These are phyloP conservation scores for Yamadazyma triangularis DNA, from an alignment of 1,139 yeast genomes.

Conservation along the genomic window DNA sequence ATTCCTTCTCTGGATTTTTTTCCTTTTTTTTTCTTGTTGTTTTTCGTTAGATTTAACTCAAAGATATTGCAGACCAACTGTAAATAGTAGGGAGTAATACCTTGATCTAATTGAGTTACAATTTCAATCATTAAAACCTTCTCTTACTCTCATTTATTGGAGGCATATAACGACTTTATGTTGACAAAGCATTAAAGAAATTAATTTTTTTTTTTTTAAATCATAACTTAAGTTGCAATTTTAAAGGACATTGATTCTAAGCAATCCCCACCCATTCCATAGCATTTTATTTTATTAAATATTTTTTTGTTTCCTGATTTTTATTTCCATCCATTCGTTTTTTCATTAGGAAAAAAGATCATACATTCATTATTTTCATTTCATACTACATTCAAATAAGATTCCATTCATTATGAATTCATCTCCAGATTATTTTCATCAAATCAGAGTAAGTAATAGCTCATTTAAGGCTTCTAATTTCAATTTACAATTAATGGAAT, in stretches of 20 bases:
- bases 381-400: not conserved
- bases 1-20: too few species aligned
- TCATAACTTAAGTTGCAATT: too few species aligned
- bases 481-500: conserved; percentile 36
- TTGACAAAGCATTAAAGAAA: not conserved
- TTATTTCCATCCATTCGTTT: not conserved
- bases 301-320: not conserved
- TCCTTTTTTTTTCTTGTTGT: too few species aligned
- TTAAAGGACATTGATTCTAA: too few species aligned
- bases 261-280: not conserved
- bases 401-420: conserved; percentile 3
- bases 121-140: not conserved
- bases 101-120: not conserved
- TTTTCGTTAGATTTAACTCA: too few species aligned
- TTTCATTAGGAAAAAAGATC: not conserved
- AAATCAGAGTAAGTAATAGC: conserved; percentile 28
- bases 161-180: not conserved
- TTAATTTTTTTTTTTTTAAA: too few species aligned
- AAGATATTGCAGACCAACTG: too few species aligned
- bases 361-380: not conserved
- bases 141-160: not conserved
- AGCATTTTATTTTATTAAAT: not conserved
- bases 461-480: conserved; percentile 30
- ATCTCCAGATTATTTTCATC: conserved; percentile 38
- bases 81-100: not conserved